These are phyloP conservation scores for Candida nitratophila DNA, from an alignment of 805 yeast species.

Conservation along the genomic window DNA sequence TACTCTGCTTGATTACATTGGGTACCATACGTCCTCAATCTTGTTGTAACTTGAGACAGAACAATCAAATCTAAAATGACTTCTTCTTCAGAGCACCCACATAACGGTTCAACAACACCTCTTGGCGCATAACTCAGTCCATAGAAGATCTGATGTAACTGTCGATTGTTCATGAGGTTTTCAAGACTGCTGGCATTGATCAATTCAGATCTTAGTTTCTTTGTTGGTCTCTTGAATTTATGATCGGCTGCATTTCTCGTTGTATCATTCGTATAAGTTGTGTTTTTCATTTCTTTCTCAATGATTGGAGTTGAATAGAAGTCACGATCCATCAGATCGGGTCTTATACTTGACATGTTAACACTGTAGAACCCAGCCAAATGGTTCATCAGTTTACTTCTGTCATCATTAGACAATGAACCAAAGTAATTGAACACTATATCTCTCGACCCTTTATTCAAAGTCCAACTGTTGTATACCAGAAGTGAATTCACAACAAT, in stretches of 20 bases:
- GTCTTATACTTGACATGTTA: neutral
- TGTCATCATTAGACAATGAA: neutral
- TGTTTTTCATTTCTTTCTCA: neutral
- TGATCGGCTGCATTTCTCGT: neutral
- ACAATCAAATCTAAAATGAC: constrained; percentile 49
- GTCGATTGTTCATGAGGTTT: constrained; percentile 10
- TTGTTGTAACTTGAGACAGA: constrained; percentile 51
- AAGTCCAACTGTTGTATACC: neutral
- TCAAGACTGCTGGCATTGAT: neutral
- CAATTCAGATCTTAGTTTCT: neutral
- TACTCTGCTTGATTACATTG: constrained; percentile 51
- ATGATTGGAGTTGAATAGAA: no score
- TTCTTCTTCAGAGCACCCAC: constrained; percentile 43
- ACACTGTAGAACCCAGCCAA: neutral
- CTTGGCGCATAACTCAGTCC: constrained; percentile 59
- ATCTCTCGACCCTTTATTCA: neutral
- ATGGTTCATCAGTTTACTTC: neutral
- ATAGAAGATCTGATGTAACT: constrained; percentile 33
- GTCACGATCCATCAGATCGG: neutral
- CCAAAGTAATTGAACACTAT: neutral
- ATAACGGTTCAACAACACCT: constrained; percentile 40
- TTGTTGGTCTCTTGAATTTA: neutral
- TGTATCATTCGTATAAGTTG: neutral
- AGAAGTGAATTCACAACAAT: neutral
- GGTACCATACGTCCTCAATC: constrained; percentile 52